Evolutionary conservation across 306 rosid species (phyloP).

Genomic region (Alnus glutinosa): DNA sequence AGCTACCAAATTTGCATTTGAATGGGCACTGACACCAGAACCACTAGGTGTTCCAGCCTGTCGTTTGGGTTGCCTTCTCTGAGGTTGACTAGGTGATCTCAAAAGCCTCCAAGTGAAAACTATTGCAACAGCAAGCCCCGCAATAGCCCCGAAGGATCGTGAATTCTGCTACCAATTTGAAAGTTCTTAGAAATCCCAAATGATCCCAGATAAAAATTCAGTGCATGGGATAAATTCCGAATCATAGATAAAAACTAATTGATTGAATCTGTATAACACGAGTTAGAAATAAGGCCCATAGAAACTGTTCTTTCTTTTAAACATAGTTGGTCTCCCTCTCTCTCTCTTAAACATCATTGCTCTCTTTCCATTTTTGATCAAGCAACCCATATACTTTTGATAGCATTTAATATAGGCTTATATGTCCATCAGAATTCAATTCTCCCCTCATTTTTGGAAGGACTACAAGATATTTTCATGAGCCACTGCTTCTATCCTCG

Average conservation of each 20-base stretch:
- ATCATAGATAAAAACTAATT: not conserved
- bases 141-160: constrained; percentile 81
- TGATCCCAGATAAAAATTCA: not conserved
- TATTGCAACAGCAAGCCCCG: constrained; percentile 86
- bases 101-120: constrained; percentile 91
- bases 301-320: not conserved
- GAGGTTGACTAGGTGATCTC: constrained; percentile 64
- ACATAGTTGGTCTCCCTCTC: not conserved
- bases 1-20: constrained; percentile 40
- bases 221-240: not conserved
- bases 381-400: not conserved
- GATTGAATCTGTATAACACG: not conserved
- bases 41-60: constrained; percentile 65
- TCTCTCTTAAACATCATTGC: not conserved
- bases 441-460: not conserved
- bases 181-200: not conserved
- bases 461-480: not conserved
- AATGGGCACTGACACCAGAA: constrained; percentile 50
- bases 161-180: constrained; percentile 58
- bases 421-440: not conserved
- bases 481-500: not conserved
- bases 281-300: not conserved
- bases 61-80: constrained; percentile 70
- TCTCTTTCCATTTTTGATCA: not conserved
- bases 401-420: not conserved